Evolutionary conservation across 441 rosid genomes (phyloP), one percentile per base, ranked within the genome.

Genomic region (Syzygium syzygioides): DNA sequence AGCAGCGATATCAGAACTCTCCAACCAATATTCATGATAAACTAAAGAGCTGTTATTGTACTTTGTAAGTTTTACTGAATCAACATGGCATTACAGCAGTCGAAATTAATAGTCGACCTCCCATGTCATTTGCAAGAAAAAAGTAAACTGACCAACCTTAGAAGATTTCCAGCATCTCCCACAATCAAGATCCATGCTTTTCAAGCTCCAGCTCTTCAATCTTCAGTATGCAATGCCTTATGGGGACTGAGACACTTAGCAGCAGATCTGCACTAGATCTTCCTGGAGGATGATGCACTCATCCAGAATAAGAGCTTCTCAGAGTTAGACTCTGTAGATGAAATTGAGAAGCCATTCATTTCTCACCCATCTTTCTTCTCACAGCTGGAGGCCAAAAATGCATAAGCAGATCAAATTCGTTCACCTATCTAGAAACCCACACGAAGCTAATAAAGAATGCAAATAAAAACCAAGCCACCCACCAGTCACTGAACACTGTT

Each of bases 91-190:
- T 71, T 37, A 71, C 26, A 71, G 50, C 83, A 37, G 23, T 57
- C 60, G 79, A 9, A 64, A 90, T 19, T 86, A 60, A 89, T 80
- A 86, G 52, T 86, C 50, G 48, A 53, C 89, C 86, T 86, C 87
- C 89, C 85, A 66, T 14, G 60, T 86, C 26, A 91, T 85, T 62
- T 37, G 19, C 86, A 41, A 41, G 87, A 80, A 90, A 89, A 87
- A 62, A n/a, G 84, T 13, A 86, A 89, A 91, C 15, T 48, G 54
- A 90, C 94, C 89, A 91, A 97, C 99, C 99, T 95, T 95, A 86
- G 95, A 86, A 92, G 94, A 55, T 92, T 93, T 94, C 93, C 94
- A 91, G 56, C 95, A 94, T 90, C 90, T 94, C 9, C 96, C 96
- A 89, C 90, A 53, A 86, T 93, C 95, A 87, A 93, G 95, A 94